Conservation (phyloP, 495 filamentous ascomycete genomes). For the Cudoniella acicularis region DNA sequence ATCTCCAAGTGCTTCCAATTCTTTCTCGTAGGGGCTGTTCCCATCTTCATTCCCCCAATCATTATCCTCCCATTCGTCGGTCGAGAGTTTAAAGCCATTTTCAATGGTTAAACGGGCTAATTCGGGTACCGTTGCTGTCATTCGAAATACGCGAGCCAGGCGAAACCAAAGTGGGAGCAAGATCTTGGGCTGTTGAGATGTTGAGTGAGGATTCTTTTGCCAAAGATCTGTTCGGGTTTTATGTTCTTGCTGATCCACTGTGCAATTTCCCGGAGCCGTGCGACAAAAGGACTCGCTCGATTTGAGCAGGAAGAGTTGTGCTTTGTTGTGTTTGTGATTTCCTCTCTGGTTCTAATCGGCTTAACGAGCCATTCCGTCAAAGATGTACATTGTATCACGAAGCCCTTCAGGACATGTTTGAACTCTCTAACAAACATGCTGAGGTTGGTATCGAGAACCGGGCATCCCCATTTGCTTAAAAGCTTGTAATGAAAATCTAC, state of each 20-base stretch:
- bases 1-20: neutral
- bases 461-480: neutral
- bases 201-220: neutral
- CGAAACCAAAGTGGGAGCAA: too few species aligned
- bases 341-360: too few species aligned
- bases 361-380: neutral
- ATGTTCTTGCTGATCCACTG: neutral
- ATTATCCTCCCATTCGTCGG: neutral
- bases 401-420: neutral
- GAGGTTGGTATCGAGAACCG: neutral
- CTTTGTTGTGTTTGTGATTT: too few species aligned
- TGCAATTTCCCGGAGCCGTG: too few species aligned
- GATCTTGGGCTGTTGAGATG: too few species aligned
- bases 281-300: too few species aligned
- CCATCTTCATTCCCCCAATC: neutral
- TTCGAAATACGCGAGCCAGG: neutral
- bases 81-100: neutral
- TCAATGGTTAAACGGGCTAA: neutral
- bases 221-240: neutral
- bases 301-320: too few species aligned
- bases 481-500: neutral
- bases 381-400: neutral
- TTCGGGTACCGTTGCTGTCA: neutral
- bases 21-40: neutral
- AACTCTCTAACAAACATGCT: neutral